Conservation (phyloP, 176 grass and related monocot genomes). For the Cenchrus americanus region DNA sequence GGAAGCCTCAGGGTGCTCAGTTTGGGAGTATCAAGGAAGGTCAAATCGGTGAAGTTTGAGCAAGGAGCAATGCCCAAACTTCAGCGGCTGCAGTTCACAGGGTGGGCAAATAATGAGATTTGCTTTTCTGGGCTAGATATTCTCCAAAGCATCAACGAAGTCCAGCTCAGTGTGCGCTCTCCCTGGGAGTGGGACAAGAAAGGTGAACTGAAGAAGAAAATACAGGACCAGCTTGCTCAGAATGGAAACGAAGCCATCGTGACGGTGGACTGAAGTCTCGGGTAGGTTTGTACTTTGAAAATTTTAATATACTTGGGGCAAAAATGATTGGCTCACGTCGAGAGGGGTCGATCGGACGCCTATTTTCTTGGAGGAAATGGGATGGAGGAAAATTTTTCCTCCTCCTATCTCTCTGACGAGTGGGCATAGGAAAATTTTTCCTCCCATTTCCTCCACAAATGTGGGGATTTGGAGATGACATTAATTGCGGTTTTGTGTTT, state of each 20-base stretch:
- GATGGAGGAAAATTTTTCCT: too few species aligned
- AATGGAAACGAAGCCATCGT: background rate
- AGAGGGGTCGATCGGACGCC: too few species aligned
- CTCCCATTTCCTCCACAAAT: too few species aligned
- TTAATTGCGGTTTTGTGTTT: too few species aligned
- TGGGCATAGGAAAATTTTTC: too few species aligned
- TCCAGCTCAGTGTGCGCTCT: background rate
- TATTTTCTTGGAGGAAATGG: too few species aligned
- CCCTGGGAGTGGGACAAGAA: accelerated
- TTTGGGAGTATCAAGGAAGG: accelerated
- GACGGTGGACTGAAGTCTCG: background rate
- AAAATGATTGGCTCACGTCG: too few species aligned
- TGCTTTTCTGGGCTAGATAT: background rate
- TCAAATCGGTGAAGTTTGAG: background rate
- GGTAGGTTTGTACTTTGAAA: too few species aligned
- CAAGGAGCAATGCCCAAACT: background rate
- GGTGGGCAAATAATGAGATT: background rate
- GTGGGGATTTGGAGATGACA: too few species aligned
- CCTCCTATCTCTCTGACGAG: too few species aligned
- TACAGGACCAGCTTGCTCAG: background rate
- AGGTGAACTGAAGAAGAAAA: background rate
- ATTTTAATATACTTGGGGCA: too few species aligned
- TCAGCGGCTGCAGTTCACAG: background rate
- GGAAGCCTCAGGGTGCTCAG: background rate
- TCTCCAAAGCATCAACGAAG: background rate